Conservation (phyloP, 768 basidiomycete species). For the Russula lepida region DNA sequence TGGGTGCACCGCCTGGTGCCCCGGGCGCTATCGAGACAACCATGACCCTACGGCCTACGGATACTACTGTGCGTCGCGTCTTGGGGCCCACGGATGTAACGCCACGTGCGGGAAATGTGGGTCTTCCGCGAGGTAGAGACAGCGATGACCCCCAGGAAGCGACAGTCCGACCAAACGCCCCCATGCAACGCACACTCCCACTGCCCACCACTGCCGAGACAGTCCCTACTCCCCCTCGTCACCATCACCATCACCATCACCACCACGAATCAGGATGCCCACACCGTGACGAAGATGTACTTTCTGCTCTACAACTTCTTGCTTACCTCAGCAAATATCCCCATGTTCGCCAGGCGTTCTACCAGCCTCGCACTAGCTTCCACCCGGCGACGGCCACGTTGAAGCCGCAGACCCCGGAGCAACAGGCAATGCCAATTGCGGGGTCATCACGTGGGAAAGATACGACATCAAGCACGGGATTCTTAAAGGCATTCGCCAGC, state of each 20-base stretch:
- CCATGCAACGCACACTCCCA: conserved; percentile 14
- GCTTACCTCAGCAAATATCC: conserved; percentile 98
- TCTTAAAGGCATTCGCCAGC: conserved; percentile 41
- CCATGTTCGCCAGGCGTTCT: conserved; percentile 92
- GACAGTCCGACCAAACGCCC: conserved; percentile 19
- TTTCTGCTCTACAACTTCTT: conserved; percentile 83
- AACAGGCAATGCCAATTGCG: conserved; percentile 11
- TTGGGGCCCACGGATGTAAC: conserved; percentile 38
- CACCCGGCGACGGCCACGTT: conserved; percentile 56
- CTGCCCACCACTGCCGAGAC: conserved; percentile 17
- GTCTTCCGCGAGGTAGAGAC: conserved; percentile 35
- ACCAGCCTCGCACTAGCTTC: conserved; percentile 77
- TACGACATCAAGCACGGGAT: conserved; percentile 14
- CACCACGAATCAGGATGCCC: conserved; percentile 42
- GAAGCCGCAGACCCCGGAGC: conserved; percentile 18
- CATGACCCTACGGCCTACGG: conserved; percentile 22
- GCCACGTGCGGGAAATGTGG: conserved; percentile 52
- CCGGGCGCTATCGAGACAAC: conserved; percentile 59
- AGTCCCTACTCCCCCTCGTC: conserved; percentile 20
- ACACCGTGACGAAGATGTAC: conserved; percentile 90
- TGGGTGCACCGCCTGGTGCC: conserved; percentile 88
- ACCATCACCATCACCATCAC: conserved; percentile 31
- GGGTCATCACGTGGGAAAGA: conserved; percentile 17
- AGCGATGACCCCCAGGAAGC: conserved; percentile 20
- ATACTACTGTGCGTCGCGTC: conserved; percentile 22